Base-by-base conservation (phyloP, 176 grass and related monocot species). In the Paspalum notatum region DNA sequence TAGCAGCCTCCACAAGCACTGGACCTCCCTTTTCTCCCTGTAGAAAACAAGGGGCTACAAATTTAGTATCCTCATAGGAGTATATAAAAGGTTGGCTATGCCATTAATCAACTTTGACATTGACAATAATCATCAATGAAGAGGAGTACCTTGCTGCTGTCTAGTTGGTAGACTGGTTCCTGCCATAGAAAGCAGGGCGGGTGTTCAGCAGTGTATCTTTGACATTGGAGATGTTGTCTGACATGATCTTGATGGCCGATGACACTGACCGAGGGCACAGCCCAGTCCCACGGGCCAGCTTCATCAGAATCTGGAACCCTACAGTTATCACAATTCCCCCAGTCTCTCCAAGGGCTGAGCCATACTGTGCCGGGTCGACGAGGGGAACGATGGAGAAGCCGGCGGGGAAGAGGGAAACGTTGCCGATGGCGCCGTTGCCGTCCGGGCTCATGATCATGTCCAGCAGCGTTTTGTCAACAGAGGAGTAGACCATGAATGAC, bases 401-500 rank as follows among this genome's bases (percentile, higher is more conserved):
- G 5, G 80, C 53, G n/a, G 93, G 93, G 37, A 90, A 46, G 5
- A 92, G 70, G 10, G 51, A 39, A 9, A 86, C 68, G 62, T 0
- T 71, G 14, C 27, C 68, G 9, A 42, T 47, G 39, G 14, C 65
- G 59, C 44, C 9, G 20, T 48, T 24, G 7, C 45, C 12, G 0
- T 0, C 63, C 12, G 74, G 55, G 49, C 25, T 52, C 56, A 85
- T 22, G 37, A 90, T 62, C 12, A 56, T 27, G 45, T 77, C 70
- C 77, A 92, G 52, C 25, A 81, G 10, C 4, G 68, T 13, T 22
- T 27, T 25, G 70, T 90, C 82, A 0, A 95, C 39, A 0, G 90
- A 75, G 62, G 87, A 54, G 72, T 92, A 95, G 32, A 95, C 81
- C 45, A 95, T 57, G 72, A 87, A 92, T 0, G 84, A 71, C n/a